Evolutionary conservation across 2,329 filamentous ascomycete species (phyloP).

Genomic region (Teratosphaeriaceae sp.): DNA sequence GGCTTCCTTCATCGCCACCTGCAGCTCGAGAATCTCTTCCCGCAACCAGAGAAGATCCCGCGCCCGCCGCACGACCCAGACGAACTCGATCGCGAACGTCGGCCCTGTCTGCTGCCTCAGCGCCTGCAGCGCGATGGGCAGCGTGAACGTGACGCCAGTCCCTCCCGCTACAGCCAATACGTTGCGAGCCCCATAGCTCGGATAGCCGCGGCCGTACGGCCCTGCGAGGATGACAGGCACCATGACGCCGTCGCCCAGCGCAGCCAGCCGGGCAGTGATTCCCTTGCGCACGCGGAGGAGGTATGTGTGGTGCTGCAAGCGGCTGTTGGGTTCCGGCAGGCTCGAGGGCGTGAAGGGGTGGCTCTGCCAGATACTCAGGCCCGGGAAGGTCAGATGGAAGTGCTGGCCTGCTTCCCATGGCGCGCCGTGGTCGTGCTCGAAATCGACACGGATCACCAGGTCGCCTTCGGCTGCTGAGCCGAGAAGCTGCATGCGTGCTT

Average conservation of each 20-base stretch:
- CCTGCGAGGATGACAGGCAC: slow-evolving; percentile 57
- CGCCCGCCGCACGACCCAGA: slow-evolving; percentile 56
- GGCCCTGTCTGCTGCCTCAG: slow-evolving; percentile 23
- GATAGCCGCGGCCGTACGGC: slow-evolving; percentile 53
- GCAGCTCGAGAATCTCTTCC: slow-evolving; percentile 48
- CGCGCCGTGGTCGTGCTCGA: slow-evolving; percentile 50
- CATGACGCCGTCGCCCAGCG: slow-evolving; percentile 32
- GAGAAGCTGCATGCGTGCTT: slow-evolving; percentile 49
- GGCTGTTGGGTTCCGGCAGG: slow-evolving; percentile 33
- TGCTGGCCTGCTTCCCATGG: slow-evolving; percentile 62
- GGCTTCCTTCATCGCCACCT: slow-evolving; percentile 19
- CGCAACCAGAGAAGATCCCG: slow-evolving; percentile 53
- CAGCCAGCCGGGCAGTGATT: slow-evolving; percentile 52
- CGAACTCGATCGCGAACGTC: slow-evolving; percentile 45
- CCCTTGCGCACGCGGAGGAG: slow-evolving; percentile 38
- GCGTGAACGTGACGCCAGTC: slow-evolving; percentile 52
- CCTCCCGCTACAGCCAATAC: slow-evolving; percentile 42
- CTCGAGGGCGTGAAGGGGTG: slow-evolving; percentile 64
- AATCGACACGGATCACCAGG: slow-evolving; percentile 59
- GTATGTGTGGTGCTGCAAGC: slow-evolving; percentile 29
- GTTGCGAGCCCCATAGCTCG: slow-evolving; percentile 9
- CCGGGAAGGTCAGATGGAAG: slow-evolving; percentile 63
- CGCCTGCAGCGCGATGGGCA: slow-evolving; percentile 39
- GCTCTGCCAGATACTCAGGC: slow-evolving; percentile 62
- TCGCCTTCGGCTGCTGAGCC: slow-evolving; percentile 47